Evolutionary conservation across 331 rosid species (phyloP), one percentile per base, ranked within the genome.

Genomic region (Arachis monticola): DNA sequence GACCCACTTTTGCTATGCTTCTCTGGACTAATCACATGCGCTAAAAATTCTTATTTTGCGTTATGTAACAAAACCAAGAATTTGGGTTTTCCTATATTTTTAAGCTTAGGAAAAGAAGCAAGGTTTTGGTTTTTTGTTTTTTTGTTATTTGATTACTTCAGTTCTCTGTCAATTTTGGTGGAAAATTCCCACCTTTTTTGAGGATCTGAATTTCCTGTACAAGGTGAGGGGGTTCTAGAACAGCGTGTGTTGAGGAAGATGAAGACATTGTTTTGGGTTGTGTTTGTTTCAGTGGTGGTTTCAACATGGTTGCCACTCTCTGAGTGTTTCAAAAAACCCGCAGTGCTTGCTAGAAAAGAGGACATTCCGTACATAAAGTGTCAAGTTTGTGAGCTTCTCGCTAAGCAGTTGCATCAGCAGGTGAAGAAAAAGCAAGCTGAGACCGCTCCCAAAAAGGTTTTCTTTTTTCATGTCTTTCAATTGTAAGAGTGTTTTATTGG

Each of bases 381-480:
- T 44, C 98, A 93, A 70, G 98, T 93, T 6, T 93, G 98, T 77
- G 90, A 90, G 82, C 87, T 81, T 83, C 91, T 93, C 38, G 95
- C 92, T 6, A 84, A 85, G 40, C 86, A 89, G 70, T 70, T 93
- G 69, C 60, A 84, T 82, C 83, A 75, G 8, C 97, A 81, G 63
- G 95, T 90, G 76, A 77, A 87, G 70, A 86, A 83, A 64, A 87
- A 90, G 80, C 79, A 74, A 85, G 85, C 91, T 58, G 82, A 90
- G 87, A 88, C 87, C 84, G 64, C 90, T 65, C 95, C 95, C 80
- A 93, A 88, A 81, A 93, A 88, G 98, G 98, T 92, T 55, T 55
- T 0, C 5, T 4, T 57, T 72, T n/a, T 71, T 51, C 62, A 32
- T 78, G 56, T 74, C n/a, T 67, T 60, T 8, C 22, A 45, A 44